These are phyloP conservation scores for Curvularia eragrostidis DNA, from an alignment of 2,329 filamentous ascomycete species.

Conservation along the genomic window DNA sequence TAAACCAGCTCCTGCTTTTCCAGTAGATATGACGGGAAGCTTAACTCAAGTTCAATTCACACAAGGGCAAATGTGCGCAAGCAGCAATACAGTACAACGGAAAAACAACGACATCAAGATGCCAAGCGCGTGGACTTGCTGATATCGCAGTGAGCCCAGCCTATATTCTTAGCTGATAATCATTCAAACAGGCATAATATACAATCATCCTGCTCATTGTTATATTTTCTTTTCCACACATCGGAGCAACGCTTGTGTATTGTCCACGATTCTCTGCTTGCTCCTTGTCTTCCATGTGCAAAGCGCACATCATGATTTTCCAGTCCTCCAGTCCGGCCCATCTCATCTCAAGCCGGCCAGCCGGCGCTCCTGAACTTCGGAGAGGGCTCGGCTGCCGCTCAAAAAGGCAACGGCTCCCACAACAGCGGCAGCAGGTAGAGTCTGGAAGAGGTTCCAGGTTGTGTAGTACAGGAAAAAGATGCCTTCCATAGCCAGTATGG, in stretches of 20 bases:
- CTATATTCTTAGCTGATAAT: background rate
- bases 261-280: background rate
- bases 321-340: slow-evolving; percentile 42
- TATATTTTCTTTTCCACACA: background rate
- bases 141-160: background rate
- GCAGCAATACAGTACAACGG: background rate
- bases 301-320: background rate
- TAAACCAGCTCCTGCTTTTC: background rate
- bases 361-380: slow-evolving; percentile 89
- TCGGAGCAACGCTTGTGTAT: background rate
- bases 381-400: slow-evolving; percentile 86
- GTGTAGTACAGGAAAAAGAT: slow-evolving; percentile 96
- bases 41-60: background rate
- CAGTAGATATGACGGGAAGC: background rate
- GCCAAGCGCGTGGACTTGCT: background rate
- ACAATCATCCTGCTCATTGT: background rate
- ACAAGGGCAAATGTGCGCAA: background rate
- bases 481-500: slow-evolving; percentile 84
- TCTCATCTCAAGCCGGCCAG: slow-evolving; percentile 71
- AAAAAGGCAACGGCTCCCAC: slow-evolving; percentile 77
- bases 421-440: slow-evolving; percentile 73
- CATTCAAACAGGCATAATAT: background rate
- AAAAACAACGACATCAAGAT: background rate
- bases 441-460: slow-evolving; percentile 90
- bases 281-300: background rate